phyloP scores from a whole-genome alignment of 148 eudicot genomes.

The Chenopodium quinoa region DNA sequence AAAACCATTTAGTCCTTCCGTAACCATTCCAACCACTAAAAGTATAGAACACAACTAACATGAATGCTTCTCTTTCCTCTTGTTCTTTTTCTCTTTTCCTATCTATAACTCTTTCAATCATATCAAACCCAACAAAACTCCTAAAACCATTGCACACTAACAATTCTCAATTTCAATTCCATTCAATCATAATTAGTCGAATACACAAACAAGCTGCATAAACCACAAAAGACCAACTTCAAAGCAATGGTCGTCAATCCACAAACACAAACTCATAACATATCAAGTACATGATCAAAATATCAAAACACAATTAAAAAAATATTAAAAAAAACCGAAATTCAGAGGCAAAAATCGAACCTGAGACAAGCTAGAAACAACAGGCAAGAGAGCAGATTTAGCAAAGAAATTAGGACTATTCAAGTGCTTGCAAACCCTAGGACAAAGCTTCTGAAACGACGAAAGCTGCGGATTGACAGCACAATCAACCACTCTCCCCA shows the following conservation, averaged over 20 bases:
- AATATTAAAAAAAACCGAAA: neutral
- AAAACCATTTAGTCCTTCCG: too few species aligned
- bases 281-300: neutral
- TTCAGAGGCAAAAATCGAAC: constrained; percentile 30
- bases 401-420: constrained; percentile 80
- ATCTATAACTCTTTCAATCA: neutral
- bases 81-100: neutral
- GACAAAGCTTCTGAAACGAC: constrained; percentile 73
- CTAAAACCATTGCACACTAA: neutral
- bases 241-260: neutral
- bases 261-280: neutral
- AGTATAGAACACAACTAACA: neutral
- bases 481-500: constrained; percentile 78
- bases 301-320: neutral
- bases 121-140: neutral
- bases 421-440: constrained; percentile 86
- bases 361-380: constrained; percentile 79
- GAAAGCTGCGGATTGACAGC: constrained; percentile 54
- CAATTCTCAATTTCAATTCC: neutral
- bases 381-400: constrained; percentile 78
- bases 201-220: neutral
- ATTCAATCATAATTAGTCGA: neutral
- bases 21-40: neutral
- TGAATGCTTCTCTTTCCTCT: neutral
- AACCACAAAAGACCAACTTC: too few species aligned